Conservation (phyloP, 345 rosid genomes). For the Rhodamnia argentea region DNA sequence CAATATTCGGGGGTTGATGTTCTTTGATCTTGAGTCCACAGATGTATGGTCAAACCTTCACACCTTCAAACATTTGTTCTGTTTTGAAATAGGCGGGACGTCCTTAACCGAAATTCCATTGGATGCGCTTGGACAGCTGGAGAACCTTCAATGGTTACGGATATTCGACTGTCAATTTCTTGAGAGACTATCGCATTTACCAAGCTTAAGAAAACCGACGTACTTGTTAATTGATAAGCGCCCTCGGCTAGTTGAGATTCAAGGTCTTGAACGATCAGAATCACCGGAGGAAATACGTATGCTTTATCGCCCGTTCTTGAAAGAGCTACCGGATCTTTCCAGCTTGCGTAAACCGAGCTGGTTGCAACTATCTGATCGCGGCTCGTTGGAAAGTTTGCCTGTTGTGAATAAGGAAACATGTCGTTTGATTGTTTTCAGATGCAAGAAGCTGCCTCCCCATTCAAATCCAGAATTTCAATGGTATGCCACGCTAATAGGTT, state of each 20-base stretch:
- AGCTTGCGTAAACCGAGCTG: background rate
- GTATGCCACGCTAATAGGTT: no score
- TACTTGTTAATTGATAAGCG: accelerated
- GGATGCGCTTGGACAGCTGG: background rate
- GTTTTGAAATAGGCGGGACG: background rate
- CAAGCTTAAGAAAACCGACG: background rate
- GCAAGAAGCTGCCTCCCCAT: background rate
- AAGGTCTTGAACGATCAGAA: background rate
- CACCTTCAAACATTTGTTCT: background rate
- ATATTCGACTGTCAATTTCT: background rate
- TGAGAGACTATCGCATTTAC: background rate
- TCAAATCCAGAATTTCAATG: background rate
- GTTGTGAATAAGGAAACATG: background rate
- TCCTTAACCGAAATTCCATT: background rate
- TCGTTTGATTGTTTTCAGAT: background rate
- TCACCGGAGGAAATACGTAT: background rate
- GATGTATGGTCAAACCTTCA: background rate
- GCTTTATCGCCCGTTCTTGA: background rate
- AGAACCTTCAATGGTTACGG: background rate
- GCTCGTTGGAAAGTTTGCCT: background rate
- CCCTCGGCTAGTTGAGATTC: background rate
- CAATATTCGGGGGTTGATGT: background rate
- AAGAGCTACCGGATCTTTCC: background rate
- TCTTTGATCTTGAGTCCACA: background rate
- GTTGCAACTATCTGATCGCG: background rate